These are phyloP conservation scores for Lasiosphaeris hirsuta DNA, from an alignment of 495 filamentous ascomycete species.

Conservation along the genomic window DNA sequence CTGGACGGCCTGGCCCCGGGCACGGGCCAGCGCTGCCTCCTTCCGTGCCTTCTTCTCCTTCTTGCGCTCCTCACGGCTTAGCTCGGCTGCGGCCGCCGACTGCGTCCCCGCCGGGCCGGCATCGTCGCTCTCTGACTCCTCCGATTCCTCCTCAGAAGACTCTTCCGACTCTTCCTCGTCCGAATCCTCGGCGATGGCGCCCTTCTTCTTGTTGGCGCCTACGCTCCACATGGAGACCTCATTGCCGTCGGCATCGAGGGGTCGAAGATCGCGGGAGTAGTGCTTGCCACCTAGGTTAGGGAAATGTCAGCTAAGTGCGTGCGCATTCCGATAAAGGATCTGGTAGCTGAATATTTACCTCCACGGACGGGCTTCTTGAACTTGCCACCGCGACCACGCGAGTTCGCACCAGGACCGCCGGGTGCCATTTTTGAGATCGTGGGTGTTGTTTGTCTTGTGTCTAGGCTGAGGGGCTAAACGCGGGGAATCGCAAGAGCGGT, in stretches of 20 bases:
- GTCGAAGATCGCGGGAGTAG: constrained; percentile 84
- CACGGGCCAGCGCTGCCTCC: constrained; percentile 75
- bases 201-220: constrained; percentile 34
- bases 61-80: constrained; percentile 84
- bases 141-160: constrained; percentile 45
- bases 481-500: constrained; percentile 18
- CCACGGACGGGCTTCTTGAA: constrained; percentile 90
- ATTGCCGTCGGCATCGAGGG: constrained; percentile 81
- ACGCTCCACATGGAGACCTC: constrained; percentile 68
- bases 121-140: constrained; percentile 31
- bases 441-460: constrained; percentile 4
- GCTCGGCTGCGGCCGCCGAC: constrained; percentile 35
- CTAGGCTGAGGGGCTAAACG: constrained; percentile 7
- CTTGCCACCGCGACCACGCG: constrained; percentile 81
- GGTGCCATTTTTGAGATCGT: constrained; percentile 53
- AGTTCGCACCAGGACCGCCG: constrained; percentile 50
- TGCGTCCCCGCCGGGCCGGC: constrained; percentile 23
- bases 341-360: constrained; percentile 52
- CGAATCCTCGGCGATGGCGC: constrained; percentile 26
- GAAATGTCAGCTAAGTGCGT: constrained; percentile 4
- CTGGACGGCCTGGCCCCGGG: constrained; percentile 58
- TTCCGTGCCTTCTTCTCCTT: constrained; percentile 89
- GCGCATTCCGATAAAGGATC: background rate
- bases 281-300: constrained; percentile 76
- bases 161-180: constrained; percentile 47